Conservation (phyloP, 331 rosid species). For the Dryas integrifolia region DNA sequence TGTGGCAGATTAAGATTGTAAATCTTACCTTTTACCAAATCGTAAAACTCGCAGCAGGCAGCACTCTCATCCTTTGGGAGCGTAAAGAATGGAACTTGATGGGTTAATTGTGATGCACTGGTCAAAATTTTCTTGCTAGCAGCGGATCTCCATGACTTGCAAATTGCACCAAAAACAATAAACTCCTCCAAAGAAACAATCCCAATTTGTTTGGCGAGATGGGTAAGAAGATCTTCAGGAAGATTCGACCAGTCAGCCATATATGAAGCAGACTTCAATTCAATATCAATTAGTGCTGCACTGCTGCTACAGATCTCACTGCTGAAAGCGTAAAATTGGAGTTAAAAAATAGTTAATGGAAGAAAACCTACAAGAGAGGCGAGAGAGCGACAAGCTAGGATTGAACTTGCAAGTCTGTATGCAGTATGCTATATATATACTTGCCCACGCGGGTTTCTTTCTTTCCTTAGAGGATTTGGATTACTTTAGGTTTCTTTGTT, state of each 20-base stretch:
- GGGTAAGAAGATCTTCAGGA: not conserved
- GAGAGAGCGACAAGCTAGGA: too few species aligned
- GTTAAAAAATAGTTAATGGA: too few species aligned
- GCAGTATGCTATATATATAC: too few species aligned
- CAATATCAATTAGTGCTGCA: too few species aligned
- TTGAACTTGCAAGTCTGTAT: too few species aligned
- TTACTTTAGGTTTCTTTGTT: too few species aligned
- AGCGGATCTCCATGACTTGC: not conserved
- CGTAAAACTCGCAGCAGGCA: not conserved
- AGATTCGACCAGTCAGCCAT: not conserved
- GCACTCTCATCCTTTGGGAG: not conserved
- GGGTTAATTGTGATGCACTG: not conserved
- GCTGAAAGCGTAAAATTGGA: too few species aligned
- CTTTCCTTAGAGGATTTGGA: too few species aligned
- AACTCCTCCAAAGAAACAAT: not conserved
- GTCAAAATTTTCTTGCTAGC: not conserved
- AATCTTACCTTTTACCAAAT: not conserved
- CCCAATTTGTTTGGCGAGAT: not conserved
- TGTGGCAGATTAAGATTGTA: not conserved
- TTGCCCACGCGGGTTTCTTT: too few species aligned
- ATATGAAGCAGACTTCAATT: too few species aligned
- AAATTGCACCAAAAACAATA: not conserved
- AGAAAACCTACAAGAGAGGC: too few species aligned
- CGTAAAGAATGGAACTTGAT: not conserved
- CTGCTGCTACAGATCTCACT: too few species aligned